A percentile compares a stretch with the other conserved stretches of the same genome.
phyloP scores from a whole-genome alignment of 805 yeast species.

The Pichia deserticola region DNA sequence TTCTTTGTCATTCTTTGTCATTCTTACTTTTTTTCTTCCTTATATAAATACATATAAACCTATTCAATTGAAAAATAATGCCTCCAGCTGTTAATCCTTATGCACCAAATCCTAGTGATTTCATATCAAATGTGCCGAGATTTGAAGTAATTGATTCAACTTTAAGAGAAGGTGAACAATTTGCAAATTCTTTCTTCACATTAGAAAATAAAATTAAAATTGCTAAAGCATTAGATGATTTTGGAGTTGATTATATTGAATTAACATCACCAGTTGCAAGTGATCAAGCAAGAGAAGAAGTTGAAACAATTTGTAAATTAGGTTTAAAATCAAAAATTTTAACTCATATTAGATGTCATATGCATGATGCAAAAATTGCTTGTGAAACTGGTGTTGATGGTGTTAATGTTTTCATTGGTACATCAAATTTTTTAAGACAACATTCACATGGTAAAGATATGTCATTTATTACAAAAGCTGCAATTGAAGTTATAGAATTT shows the following conservation, averaged over 20 bases:
- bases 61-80: background rate
- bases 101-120: conserved; percentile 54
- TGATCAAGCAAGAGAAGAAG: conserved; percentile 49
- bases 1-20: too few species aligned
- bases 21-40: background rate
- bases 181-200: conserved; percentile 54
- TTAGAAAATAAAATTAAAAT: conserved; percentile 50
- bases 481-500: conserved; percentile 52
- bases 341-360: conserved; percentile 55
- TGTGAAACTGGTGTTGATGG: conserved; percentile 60
- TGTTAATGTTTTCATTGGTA: conserved; percentile 54
- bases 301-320: conserved; percentile 53
- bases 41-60: background rate
- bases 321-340: conserved; percentile 52
- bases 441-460: conserved; percentile 56
- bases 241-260: conserved; percentile 55
- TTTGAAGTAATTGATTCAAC: conserved; percentile 52
- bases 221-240: conserved; percentile 54
- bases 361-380: conserved; percentile 55
- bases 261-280: conserved; percentile 54
- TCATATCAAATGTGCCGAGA: conserved; percentile 44
- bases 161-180: conserved; percentile 57
- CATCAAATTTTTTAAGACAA: conserved; percentile 49
- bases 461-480: conserved; percentile 50
- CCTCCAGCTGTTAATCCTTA: conserved; percentile 36